Evolutionary conservation across 1,139 yeast species (phyloP).

Genomic region (Debaryomycetaceae sp.): DNA sequence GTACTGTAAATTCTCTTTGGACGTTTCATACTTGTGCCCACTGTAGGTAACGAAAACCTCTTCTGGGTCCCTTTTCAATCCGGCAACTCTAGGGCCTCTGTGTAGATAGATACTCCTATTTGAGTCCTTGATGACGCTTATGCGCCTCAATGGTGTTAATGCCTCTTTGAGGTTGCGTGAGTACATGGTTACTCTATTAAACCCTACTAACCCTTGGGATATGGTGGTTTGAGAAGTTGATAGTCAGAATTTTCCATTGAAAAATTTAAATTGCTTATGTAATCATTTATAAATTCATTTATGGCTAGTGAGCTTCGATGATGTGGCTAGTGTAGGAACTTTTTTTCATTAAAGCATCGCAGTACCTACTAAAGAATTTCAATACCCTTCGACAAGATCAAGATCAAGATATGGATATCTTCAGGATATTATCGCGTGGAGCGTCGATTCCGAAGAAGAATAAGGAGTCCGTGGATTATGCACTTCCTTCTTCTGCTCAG

Average conservation of each 20-base stretch:
- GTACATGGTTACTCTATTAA: neutral
- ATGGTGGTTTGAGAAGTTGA: neutral
- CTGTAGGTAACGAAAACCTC: constrained; percentile 55
- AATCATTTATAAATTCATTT: neutral
- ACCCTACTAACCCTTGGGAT: neutral
- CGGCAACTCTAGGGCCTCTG: constrained; percentile 64
- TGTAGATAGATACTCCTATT: constrained; percentile 36
- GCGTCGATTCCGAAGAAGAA: constrained; percentile 66
- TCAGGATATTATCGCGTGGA: constrained; percentile 80
- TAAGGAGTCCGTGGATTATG: constrained; percentile 40
- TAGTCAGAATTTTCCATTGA: constrained; percentile 1
- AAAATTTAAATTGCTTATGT: constrained; percentile 3
- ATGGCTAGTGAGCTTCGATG: constrained; percentile 3
- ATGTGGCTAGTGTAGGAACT: constrained; percentile 2
- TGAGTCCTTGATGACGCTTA: neutral
- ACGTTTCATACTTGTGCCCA: constrained; percentile 59
- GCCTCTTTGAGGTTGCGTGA: neutral
- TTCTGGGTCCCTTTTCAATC: constrained; percentile 73
- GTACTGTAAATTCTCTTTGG: constrained; percentile 45
- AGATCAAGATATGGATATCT: constrained; percentile 86
- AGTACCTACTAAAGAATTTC: no score
- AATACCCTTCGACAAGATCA: constrained; percentile 6
- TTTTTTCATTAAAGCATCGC: neutral
- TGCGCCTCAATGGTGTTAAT: neutral
- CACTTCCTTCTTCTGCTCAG: constrained; percentile 32